Base-by-base conservation (phyloP, 768 basidiomycete genomes). In the Jaapia argillacea region DNA sequence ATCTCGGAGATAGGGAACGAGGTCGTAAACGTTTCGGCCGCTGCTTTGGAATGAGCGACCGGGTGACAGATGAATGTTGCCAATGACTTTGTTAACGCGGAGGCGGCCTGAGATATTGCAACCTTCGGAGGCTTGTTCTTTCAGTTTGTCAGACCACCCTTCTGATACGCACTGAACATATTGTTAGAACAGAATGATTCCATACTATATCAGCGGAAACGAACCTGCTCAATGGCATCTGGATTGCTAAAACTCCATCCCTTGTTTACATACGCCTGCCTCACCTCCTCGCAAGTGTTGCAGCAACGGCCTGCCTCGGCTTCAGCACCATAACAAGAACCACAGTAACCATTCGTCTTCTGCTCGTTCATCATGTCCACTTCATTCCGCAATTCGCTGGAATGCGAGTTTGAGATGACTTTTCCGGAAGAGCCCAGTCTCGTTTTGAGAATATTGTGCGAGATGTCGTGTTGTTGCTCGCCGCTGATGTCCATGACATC, bases 401-500 rank as follows among this genome's bases (percentile, higher is more conserved):
- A 71, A 45, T 67, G 58, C 12, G 73, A 65, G 48, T 71, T 71
- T 22, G 77, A 67, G 22, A 96, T 72, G n/a, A 65, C 60, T 3
- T 56, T 55, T 2, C 91, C 89, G 3, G 64, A 50, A 16, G 66
- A 57, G 48, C 80, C 73, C 24, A 97, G 64, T 12, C 96, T 78
- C 10, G 77, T 81, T 61, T 97, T 97, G 44, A 81, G 54, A 44
- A 98, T 74, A 54, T 89, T 90, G 60, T 97, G 93, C 5, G 90
- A 76, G 40, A 97, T 59, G 56, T 97, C 90, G 46, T 84, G 74
- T 59, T 97, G 94, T 23, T 85, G 79, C 69, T 97, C 96, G 22
- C 96, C 96, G 46, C 86, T 89, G 46, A 99, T 96, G 57, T 99
- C 96, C 88, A 97, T 93, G 42, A 98, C 80, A 62, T 99, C 96